Base-by-base conservation (phyloP, 2,329 filamentous ascomycete genomes). In the Curvularia verruculosa region DNA sequence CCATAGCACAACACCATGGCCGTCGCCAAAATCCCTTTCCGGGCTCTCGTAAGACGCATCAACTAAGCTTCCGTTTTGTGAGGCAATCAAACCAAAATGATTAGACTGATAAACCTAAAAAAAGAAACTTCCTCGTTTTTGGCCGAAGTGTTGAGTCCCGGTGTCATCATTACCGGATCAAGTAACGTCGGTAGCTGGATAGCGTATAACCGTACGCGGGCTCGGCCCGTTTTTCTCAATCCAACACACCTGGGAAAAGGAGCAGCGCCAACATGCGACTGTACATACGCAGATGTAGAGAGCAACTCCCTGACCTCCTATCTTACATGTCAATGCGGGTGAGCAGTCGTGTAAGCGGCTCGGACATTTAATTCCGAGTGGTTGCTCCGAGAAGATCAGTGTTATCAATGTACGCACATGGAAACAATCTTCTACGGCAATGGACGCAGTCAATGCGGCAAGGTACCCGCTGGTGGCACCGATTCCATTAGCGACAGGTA, bases 191-290 rank as follows among this genome's bases (percentile, higher is more conserved):
- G 43, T 45, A 45, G 15, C 13, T 43, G 40, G 18, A 40, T 37
- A 40, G 48, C 26, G 18, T 34, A 18, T 7, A 5, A 43, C 15
- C 15, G 26, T 13, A 44, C 28, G 34, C 49, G 49, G 26, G 48
- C 18, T 45, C 40, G 49, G 49, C 29, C 49, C 49, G 49, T 44
- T 52, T 34, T 18, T 8, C n/a, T n/a, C 29, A 40, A 7, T 7
- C 39, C 15, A 10, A 19, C 36, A 19, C 36, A 19, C 36, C 18
- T 7, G 40, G 40, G 8, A 26, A 26, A 24, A 21, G 19, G 21
- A 24, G 39, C 21, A 41, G 13, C 9, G 43, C 47, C 18, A 21
- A 10, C 18, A n/a, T 40, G 39, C 39, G 13, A 21, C 39, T 13
- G 39, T 12, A 41, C 39, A 18, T 21, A 39, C 19, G 12, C 8